phyloP scores from a whole-genome alignment of 2,329 filamentous ascomycete species.

The Aspergillus clavatus region DNA sequence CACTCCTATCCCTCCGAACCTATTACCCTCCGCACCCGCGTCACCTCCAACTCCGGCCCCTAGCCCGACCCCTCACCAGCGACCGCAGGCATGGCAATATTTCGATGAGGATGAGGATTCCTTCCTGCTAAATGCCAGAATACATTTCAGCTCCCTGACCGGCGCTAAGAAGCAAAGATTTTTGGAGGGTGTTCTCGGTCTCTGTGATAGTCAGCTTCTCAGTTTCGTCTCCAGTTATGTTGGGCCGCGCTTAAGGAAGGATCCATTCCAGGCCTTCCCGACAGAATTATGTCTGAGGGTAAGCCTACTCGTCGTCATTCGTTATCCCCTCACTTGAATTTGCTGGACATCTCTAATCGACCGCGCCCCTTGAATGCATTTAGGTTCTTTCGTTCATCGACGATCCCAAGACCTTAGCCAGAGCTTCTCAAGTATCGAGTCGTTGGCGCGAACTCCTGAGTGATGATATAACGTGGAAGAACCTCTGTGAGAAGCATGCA shows the following conservation, averaged over 20 bases:
- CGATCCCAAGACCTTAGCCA: slow-evolving; percentile 86
- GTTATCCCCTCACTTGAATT: neutral
- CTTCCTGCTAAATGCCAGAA: slow-evolving; percentile 71
- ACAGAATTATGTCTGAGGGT: slow-evolving; percentile 89
- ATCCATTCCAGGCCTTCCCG: slow-evolving; percentile 86
- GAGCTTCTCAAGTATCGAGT: slow-evolving; percentile 92
- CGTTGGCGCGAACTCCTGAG: slow-evolving; percentile 90
- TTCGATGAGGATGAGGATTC: slow-evolving; percentile 67
- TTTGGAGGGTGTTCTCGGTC: slow-evolving; percentile 80
- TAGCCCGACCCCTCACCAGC: slow-evolving; percentile 59
- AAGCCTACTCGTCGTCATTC: slow-evolving; percentile 31
- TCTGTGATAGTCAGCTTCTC: slow-evolving; percentile 91
- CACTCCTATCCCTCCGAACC: slow-evolving; percentile 53
- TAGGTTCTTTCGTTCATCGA: slow-evolving; percentile 95
- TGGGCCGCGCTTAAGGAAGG: slow-evolving; percentile 88
- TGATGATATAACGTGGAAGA: slow-evolving; percentile 98
- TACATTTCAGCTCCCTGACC: slow-evolving; percentile 73
- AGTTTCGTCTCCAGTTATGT: slow-evolving; percentile 97
- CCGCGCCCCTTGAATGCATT: slow-evolving; percentile 1
- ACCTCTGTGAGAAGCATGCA: slow-evolving; percentile 91
- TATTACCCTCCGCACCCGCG: slow-evolving; percentile 60
- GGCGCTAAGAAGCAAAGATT: slow-evolving; percentile 72
- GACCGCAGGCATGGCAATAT: slow-evolving; percentile 48
- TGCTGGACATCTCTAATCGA: slow-evolving; percentile 9
- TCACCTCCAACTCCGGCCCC: slow-evolving; percentile 65